Percentiles rank a stretch among this genome's conserved stretches.
Evolutionary conservation across 2,329 filamentous ascomycete genomes (phyloP).

Genomic region (Blumeriella jaapii): DNA sequence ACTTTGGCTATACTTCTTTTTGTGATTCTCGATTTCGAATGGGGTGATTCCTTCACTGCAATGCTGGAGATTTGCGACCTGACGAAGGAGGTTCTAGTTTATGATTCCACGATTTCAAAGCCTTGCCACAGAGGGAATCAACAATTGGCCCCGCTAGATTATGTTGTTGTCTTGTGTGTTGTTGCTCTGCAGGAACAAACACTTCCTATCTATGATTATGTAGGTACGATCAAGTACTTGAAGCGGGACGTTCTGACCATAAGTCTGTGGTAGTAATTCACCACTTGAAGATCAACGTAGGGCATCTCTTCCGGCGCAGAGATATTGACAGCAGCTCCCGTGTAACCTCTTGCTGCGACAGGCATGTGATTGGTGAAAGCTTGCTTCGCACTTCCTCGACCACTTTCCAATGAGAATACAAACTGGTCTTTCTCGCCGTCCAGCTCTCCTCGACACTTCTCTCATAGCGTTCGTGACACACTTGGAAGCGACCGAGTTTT

Average conservation of each 20-base stretch:
- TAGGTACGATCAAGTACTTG: too few species aligned
- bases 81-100: conserved; percentile 48
- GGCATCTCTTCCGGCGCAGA: conserved; percentile 56
- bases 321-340: conserved; percentile 44
- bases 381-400: conserved; percentile 57
- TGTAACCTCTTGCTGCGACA: conserved; percentile 47
- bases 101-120: conserved; percentile 61
- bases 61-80: conserved; percentile 39
- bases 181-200: conserved; percentile 65
- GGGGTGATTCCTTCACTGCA: conserved; percentile 21
- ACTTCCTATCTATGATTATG: conserved; percentile 61
- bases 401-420: conserved; percentile 65
- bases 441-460: conserved; percentile 57
- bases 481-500: conserved; percentile 53
- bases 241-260: conserved; percentile 64
- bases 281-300: conserved; percentile 58
- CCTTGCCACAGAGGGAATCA: conserved; percentile 63
- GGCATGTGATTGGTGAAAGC: conserved; percentile 52
- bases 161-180: conserved; percentile 74
- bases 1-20: conserved; percentile 23
- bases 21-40: conserved; percentile 14
- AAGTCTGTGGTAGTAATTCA: conserved; percentile 60
- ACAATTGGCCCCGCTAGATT: conserved; percentile 68
- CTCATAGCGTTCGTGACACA: conserved; percentile 57
- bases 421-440: conserved; percentile 43